Percentiles rank a stretch among this genome's conserved stretches.
These are phyloP conservation scores for Chlamydomonas schloesseri DNA, from an alignment of 139 green algal species.

Conservation along the genomic window DNA sequence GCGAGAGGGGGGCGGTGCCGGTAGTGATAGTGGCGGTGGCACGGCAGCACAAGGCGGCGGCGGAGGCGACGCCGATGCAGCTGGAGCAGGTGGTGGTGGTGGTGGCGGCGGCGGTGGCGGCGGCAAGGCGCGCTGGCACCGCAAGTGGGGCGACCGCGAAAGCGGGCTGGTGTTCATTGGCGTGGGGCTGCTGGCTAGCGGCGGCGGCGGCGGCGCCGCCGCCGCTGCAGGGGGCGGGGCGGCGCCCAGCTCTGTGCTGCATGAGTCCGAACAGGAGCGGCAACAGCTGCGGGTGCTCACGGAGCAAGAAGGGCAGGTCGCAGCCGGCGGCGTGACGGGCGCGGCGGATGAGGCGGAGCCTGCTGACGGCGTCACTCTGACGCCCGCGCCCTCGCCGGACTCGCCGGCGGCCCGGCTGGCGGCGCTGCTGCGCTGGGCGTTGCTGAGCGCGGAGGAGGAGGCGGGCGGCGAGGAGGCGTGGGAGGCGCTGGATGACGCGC, in stretches of 20 bases:
- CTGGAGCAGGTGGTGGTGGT: no score
- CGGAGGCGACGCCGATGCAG: no score
- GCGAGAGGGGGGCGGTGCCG: no score
- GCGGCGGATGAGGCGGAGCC: background rate
- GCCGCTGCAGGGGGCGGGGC: background rate
- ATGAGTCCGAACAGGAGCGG: no score
- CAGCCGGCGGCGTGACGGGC: no score
- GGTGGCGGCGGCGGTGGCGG: no score
- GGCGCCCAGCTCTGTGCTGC: no score
- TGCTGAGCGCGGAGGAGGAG: background rate
- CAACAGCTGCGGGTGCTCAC: no score
- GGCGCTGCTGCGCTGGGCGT: slow-evolving; percentile 9
- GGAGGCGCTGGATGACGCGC: slow-evolving; percentile 17
- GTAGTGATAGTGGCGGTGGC: no score
- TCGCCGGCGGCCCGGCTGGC: background rate
- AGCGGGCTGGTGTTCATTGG: slow-evolving; percentile 21
- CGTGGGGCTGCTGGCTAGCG: background rate
- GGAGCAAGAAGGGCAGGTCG: background rate
- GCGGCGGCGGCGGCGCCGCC: background rate
- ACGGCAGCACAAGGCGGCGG: no score
- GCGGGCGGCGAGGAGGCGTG: slow-evolving; percentile 24
- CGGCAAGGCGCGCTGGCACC: background rate
- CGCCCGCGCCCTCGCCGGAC: no score
- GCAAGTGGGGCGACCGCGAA: slow-evolving; percentile 3
- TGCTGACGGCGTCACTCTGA: background rate